Percentiles rank a stretch among this genome's conserved stretches.
Conservation (phyloP, 1,139 yeast species). For the Pichia sp. region DNA sequence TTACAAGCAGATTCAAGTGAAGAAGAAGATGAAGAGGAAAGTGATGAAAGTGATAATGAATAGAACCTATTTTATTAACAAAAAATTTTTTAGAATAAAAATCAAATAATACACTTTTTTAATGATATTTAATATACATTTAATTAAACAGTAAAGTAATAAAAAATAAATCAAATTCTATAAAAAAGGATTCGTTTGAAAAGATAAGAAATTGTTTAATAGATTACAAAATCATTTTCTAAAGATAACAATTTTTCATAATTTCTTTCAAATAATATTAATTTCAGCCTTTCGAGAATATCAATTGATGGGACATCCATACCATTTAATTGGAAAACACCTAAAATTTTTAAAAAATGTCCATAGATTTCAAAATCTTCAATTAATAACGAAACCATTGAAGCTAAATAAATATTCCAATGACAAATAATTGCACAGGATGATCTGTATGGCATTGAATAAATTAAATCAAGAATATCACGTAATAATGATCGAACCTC, state of each 20-base stretch:
- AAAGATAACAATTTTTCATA: conserved; percentile 2
- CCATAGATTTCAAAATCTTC: conserved; percentile 8
- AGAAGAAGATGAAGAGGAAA: conserved; percentile 26
- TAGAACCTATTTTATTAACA: background rate
- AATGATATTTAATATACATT: background rate
- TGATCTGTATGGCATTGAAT: conserved; percentile 16
- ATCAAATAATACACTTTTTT: background rate
- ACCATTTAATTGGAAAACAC: conserved; percentile 11
- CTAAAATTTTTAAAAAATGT: conserved; percentile 8
- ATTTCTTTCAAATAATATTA: conserved; percentile 3
- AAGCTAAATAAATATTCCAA: conserved; percentile 14
- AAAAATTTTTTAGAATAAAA: too few species aligned
- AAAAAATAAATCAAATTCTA: background rate
- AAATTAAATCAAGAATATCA: conserved; percentile 13
- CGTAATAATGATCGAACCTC: conserved; percentile 2
- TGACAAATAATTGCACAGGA: conserved; percentile 14
- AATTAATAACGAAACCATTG: conserved; percentile 10
- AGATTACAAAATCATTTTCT: conserved; percentile 11
- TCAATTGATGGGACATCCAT: conserved; percentile 10
- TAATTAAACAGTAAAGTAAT: background rate
- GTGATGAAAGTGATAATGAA: conserved; percentile 8
- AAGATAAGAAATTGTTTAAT: background rate
- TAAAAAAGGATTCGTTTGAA: background rate
- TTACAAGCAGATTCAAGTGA: conserved; percentile 60
- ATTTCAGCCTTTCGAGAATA: conserved; percentile 7